Conservation (phyloP, 2,329 filamentous ascomycete genomes). For the Sordariomycetes sp. region DNA sequence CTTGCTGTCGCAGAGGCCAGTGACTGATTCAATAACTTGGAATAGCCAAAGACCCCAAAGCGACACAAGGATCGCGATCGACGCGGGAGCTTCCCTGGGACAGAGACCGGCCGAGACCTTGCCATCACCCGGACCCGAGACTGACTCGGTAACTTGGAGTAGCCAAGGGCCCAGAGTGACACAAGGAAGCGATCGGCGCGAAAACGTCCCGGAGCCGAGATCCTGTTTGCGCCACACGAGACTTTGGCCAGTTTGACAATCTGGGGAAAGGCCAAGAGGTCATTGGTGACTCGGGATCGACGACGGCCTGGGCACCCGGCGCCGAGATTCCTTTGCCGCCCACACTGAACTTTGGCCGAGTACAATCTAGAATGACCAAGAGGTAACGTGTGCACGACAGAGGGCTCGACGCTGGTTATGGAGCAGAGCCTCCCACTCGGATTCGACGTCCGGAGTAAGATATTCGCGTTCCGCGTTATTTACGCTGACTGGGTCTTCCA, state of each 20-base stretch:
- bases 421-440: not conserved
- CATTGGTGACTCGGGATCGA: not conserved
- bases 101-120: too few species aligned
- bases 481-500: not conserved
- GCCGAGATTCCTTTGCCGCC: not conserved
- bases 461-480: not conserved
- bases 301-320: not conserved
- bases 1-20: not conserved
- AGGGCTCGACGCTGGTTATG: not conserved
- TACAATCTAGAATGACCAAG: not conserved
- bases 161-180: too few species aligned
- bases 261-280: not conserved
- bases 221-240: not conserved
- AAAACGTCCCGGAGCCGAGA: too few species aligned
- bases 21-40: not conserved
- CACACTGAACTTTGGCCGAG: not conserved
- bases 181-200: too few species aligned
- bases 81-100: too few species aligned
- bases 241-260: not conserved
- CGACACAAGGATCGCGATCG: not conserved
- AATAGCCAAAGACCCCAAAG: not conserved
- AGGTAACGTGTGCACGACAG: not conserved
- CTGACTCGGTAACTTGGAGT: too few species aligned
- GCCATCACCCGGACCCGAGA: too few species aligned
- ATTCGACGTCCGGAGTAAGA: not conserved